A percentile compares a stretch with the other conserved stretches of the same genome.
These are phyloP conservation scores for Cercospora janseana DNA, from an alignment of 2,329 filamentous ascomycete species.

Conservation along the genomic window DNA sequence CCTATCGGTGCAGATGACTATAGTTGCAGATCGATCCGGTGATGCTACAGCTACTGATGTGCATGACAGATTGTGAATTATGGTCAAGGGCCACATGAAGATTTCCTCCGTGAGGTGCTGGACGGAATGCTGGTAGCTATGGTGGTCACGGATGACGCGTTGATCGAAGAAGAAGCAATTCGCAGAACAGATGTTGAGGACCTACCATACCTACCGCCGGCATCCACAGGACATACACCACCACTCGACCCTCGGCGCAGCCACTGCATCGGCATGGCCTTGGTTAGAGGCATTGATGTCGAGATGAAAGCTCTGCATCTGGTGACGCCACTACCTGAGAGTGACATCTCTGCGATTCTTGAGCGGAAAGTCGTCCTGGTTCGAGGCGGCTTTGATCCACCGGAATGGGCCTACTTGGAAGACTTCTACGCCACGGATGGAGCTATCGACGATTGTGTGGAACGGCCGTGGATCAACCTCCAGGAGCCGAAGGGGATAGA, in stretches of 20 bases:
- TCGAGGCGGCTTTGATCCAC: slow-evolving; percentile 66
- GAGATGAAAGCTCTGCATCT: slow-evolving; percentile 58
- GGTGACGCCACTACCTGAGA: slow-evolving; percentile 57
- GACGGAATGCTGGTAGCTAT: slow-evolving; percentile 69
- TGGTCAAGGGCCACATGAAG: slow-evolving; percentile 60
- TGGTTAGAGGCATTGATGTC: slow-evolving; percentile 68
- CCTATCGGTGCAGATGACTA: not conserved
- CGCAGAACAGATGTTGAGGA: slow-evolving; percentile 50
- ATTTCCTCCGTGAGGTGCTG: slow-evolving; percentile 62
- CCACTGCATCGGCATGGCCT: slow-evolving; percentile 60
- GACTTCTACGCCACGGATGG: slow-evolving; percentile 48
- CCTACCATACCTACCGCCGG: slow-evolving; percentile 62
- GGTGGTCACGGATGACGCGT: slow-evolving; percentile 55
- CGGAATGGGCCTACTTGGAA: slow-evolving; percentile 69
- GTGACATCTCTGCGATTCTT: slow-evolving; percentile 25
- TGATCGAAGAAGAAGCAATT: slow-evolving; percentile 30
- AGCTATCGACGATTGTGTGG: slow-evolving; percentile 13
- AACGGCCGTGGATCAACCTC: slow-evolving; percentile 33
- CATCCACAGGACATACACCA: slow-evolving; percentile 47
- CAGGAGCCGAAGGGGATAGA: slow-evolving; percentile 34
- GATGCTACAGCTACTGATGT: too few relatives aligned
- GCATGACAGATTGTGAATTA: slow-evolving; percentile 57
- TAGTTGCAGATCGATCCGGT: too few relatives aligned
- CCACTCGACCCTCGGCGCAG: slow-evolving; percentile 60
- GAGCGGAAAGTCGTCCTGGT: slow-evolving; percentile 57